Evolutionary conservation across 2,329 filamentous ascomycete species (phyloP).

Genomic region (Ascochyta viciae-villosae): DNA sequence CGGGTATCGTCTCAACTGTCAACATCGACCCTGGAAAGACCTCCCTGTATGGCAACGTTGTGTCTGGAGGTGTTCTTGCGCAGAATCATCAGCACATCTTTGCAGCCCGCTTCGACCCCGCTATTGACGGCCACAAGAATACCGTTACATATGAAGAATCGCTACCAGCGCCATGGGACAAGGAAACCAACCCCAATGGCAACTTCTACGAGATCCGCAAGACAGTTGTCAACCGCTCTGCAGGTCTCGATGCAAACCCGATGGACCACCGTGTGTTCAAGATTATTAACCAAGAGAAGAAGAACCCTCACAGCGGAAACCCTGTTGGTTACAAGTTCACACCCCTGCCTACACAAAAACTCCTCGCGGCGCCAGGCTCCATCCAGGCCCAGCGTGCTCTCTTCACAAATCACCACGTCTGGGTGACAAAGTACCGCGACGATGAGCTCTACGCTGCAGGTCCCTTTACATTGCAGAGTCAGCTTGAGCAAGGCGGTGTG

Average conservation of each 20-base stretch:
- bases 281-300: constrained; percentile 57
- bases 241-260: constrained; percentile 62
- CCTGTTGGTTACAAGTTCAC: constrained; percentile 58
- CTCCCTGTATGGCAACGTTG: constrained; percentile 65
- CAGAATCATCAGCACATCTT: constrained; percentile 77
- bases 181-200: constrained; percentile 65
- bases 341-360: constrained; percentile 57
- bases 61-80: constrained; percentile 69
- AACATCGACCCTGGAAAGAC: constrained; percentile 66
- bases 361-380: constrained; percentile 56
- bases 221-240: constrained; percentile 54
- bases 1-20: constrained; percentile 69
- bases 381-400: constrained; percentile 56
- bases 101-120: constrained; percentile 63
- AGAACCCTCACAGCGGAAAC: constrained; percentile 55
- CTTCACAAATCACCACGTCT: constrained; percentile 61
- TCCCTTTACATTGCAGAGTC: constrained; percentile 56
- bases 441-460: constrained; percentile 60
- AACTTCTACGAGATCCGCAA: constrained; percentile 66
- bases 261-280: constrained; percentile 62
- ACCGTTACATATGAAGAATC: constrained; percentile 63
- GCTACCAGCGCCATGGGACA: constrained; percentile 57
- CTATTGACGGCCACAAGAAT: constrained; percentile 64
- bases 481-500: constrained; percentile 53
- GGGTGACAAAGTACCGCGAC: constrained; percentile 62